Conservation (phyloP, 176 grass and related monocot genomes). For the Eleusine indica region DNA sequence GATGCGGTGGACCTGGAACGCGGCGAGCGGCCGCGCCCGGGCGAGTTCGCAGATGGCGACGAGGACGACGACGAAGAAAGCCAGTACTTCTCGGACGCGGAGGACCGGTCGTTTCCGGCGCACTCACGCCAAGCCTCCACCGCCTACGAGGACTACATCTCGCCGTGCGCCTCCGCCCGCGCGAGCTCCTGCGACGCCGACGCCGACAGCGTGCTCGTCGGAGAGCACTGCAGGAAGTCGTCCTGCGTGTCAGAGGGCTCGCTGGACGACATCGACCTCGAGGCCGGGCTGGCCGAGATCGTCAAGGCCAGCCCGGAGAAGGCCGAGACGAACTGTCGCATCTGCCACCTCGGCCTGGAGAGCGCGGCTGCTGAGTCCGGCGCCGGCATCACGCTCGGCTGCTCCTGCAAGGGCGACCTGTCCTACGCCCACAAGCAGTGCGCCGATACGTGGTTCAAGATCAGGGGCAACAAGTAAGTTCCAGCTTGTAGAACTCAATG, state of each 20-base stretch:
- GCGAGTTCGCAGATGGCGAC: conserved; percentile 15
- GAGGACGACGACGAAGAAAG: conserved; percentile 54
- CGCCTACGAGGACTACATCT: conserved; percentile 56
- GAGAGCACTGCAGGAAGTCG: conserved; percentile 63
- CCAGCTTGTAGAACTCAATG: neutral
- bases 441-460: conserved; percentile 93
- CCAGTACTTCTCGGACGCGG: conserved; percentile 80
- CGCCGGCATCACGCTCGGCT: conserved; percentile 74
- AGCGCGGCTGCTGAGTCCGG: conserved; percentile 55
- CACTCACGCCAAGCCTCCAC: conserved; percentile 60
- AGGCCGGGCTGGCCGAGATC: conserved; percentile 59
- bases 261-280: conserved; percentile 68
- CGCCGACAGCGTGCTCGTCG: conserved; percentile 7
- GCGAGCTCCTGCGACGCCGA: conserved; percentile 41
- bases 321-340: conserved; percentile 79
- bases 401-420: conserved; percentile 97
- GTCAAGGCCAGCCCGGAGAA: conserved; percentile 61
- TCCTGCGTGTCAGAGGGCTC: conserved; percentile 84
- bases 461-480: conserved; percentile 90
- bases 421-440: conserved; percentile 91
- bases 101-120: conserved; percentile 71
- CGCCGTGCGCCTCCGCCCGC: conserved; percentile 38
- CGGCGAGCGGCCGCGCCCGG: conserved; percentile 25
- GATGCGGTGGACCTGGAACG: conserved; percentile 41
- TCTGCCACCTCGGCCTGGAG: conserved; percentile 95